Evolutionary conservation across 805 yeast species (phyloP).

Genomic region (Nakazawaea anatomiae): DNA sequence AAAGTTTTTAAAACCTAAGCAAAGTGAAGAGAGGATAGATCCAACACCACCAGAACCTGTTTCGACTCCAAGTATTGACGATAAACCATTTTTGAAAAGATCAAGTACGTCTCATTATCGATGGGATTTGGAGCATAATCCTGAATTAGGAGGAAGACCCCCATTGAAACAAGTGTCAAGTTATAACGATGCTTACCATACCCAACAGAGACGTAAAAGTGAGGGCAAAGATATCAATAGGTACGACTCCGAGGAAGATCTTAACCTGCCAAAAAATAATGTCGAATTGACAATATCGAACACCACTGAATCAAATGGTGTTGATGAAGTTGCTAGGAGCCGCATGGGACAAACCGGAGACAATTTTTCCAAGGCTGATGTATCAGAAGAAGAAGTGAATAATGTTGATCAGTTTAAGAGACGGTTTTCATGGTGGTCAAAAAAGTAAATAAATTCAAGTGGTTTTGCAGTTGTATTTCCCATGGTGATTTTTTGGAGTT

Average conservation of each 20-base stretch:
- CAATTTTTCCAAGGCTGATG: neutral
- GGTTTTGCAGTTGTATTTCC: no score
- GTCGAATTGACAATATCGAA: no score
- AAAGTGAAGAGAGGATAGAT: neutral
- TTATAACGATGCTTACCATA: slow-evolving; percentile 2
- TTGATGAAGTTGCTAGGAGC: no score
- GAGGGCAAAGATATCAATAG: neutral
- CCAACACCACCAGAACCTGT: slow-evolving; percentile 5
- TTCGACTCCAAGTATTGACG: slow-evolving; percentile 5
- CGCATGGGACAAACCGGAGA: no score
- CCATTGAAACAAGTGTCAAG: neutral
- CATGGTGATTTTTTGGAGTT: no score
- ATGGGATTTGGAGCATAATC: neutral
- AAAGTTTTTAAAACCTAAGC: neutral
- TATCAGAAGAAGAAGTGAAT: neutral
- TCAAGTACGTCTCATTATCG: slow-evolving; percentile 4
- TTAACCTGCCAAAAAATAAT: neutral
- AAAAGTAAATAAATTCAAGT: neutral
- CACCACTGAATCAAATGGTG: no score
- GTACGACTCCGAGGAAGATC: neutral
- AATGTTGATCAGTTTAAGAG: slow-evolving; percentile 7
- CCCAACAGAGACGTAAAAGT: neutral
- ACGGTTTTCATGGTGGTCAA: slow-evolving; percentile 10
- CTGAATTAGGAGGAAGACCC: neutral
- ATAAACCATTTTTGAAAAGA: neutral